Base-by-base conservation (phyloP, 305 asterid genomes). In the Galium porrigens region DNA sequence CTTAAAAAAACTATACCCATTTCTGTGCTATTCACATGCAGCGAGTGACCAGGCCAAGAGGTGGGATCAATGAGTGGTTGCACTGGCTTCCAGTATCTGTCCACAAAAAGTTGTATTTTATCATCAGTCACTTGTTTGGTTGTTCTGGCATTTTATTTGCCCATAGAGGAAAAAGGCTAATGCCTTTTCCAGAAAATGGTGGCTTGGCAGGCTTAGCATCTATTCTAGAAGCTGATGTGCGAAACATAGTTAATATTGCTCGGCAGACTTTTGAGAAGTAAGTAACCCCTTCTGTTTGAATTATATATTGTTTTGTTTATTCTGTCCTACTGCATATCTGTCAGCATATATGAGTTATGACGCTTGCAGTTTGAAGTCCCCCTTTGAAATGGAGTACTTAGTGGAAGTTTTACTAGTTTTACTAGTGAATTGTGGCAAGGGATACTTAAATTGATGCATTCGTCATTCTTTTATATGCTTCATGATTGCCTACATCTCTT, bases 41-140 rank as follows among this genome's bases (percentile, higher is more conserved):
- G 99, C 81, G 99, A 68, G 97, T 89, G 60, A 86, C 88, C 12
- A 86, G 99, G 77, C 99, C 99, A 52, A 78, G 76, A 58, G 99
- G 99, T 77, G 99, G 99, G 76, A 73, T 87, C 74, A 94, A 89
- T 80, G 95, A 89, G 77, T 89, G 88, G 85, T 77, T 94, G 68
- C 90, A 78, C 73, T 94, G 99, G 94, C 96, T 94, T 54, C 99
- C 99, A 48, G 90, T 94, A 74, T 84, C 95, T 72, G 34, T 94
- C 66, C 99, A 94, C 70, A 84, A 89, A 77, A 81, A 71, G 69
- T 69, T 94, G 70, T 86, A 89, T 76, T 79, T 77, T 77, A 80
- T 89, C 64, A 75, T 94, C 67, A 72, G 81, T 73, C 79, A 48
- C 72, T 65, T 94, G 56, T 84, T 55, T 82, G 71, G 88, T 67